Percentiles rank a stretch among this genome's conserved stretches.
Conservation (phyloP, 2,329 filamentous ascomycete species). For the Aspergillus tubingensis region DNA sequence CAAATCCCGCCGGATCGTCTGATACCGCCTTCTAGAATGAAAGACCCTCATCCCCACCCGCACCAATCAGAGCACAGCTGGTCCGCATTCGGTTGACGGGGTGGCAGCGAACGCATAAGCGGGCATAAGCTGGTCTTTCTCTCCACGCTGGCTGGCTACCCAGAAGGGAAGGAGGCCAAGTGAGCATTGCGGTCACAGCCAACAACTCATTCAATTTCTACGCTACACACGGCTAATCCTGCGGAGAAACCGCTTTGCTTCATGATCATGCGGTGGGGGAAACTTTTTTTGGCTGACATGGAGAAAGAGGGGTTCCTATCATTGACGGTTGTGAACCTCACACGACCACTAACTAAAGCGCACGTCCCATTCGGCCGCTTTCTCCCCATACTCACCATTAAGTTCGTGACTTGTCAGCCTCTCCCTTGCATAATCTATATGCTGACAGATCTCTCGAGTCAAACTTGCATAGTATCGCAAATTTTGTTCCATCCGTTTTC, state of each 20-base stretch:
- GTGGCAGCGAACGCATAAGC: not conserved
- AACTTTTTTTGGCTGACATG: not conserved
- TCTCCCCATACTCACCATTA: not conserved
- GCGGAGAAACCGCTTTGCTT: not conserved
- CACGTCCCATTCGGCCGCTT: too few species aligned
- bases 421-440: not conserved
- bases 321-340: not conserved
- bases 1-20: conserved; percentile 21
- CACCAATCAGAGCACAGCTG: not conserved
- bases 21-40: conserved; percentile 21
- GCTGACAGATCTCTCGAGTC: not conserved
- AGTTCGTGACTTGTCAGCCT: not conserved
- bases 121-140: not conserved
- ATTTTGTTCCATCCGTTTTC: not conserved
- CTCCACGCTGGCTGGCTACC: not conserved
- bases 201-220: too few species aligned
- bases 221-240: not conserved
- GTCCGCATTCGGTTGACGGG: not conserved
- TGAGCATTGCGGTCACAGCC: not conserved
- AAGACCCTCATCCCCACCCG: not conserved
- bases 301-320: not conserved
- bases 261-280: not conserved
- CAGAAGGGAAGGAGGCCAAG: not conserved
- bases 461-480: not conserved
- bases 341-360: not conserved